Evolutionary conservation across 2,329 filamentous ascomycete species (phyloP), one percentile per base, ranked within the genome.

Genomic region (Ophiocordyceps robertsii): DNA sequence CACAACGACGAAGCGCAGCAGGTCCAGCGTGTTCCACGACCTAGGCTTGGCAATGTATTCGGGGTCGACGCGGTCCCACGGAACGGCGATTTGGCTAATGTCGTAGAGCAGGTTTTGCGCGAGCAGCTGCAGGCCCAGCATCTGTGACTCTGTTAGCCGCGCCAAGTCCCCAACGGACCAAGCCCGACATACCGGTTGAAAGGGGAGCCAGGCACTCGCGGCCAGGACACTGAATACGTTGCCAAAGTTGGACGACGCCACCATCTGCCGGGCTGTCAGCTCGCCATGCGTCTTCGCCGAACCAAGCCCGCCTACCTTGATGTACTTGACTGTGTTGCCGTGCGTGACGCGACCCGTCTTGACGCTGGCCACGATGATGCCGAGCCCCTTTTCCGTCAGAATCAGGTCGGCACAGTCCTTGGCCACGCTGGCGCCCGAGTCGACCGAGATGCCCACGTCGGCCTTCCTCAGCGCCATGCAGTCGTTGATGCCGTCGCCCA

Each of bases 401-500:
- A 57, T 55, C 24, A 57, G 40, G 21, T 57, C 54, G 3, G 55
- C 54, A 16, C 52, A 54, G 43, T 57, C 55, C 37, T 57, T 57
- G 37, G 54, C 54, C 1, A 53, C 52, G 13, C 50, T 49, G 6
- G 53, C 51, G 8, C 53, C 54, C n/a, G 53, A 56, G 38, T 57
- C 52, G 6, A 56, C 55, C 14, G 55, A 57, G 33, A 57, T 56
- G 14, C 55, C 54, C 1, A 56, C 55, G 19, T 57, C 54, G 8
- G 53, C 47, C 17, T 44, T 47, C 1, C 53, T 46, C 37, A 57
- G 48, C 4, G 55, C 55, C 14, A 57, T 49, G 44, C 54, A 56
- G 44, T 57, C 55, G 38, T 57, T 57, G 47, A 57, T 52, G 21
- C 55, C 55, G 37, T 57, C 55, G 5, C 55, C 55, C 14, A 56